phyloP scores from a whole-genome alignment of 108 stramenopile species.

The Ochromonas danica region DNA sequence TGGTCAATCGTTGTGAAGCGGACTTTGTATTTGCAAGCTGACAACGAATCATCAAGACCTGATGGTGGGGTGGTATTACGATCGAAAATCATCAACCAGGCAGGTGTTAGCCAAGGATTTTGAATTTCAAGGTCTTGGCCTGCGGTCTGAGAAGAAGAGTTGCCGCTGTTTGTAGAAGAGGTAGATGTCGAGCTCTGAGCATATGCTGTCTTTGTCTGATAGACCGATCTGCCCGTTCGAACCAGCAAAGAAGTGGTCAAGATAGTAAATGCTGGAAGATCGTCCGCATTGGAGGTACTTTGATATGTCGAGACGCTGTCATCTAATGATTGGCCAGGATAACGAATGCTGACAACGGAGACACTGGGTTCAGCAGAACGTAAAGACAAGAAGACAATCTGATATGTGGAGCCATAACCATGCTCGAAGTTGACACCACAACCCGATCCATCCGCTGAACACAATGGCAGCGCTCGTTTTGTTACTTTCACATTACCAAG shows the following conservation, averaged over 20 bases:
- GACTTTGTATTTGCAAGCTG: not conserved
- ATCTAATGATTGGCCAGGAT: not conserved
- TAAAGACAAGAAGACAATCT: not conserved
- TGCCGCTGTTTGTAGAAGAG: not conserved
- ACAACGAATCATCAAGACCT: not conserved
- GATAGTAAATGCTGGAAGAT: not conserved
- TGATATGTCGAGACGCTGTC: no score
- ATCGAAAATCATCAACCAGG: not conserved
- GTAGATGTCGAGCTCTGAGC: not conserved
- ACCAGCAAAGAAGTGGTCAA: not conserved
- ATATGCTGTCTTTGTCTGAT: not conserved
- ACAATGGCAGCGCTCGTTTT: not conserved
- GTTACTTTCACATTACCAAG: slow-evolving; percentile 5
- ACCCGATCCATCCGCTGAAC: not conserved
- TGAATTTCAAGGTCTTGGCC: no score
- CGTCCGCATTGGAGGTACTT: not conserved
- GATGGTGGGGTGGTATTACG: not conserved
- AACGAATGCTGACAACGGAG: not conserved
- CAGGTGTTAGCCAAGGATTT: slow-evolving; percentile 11
- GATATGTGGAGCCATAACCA: slow-evolving; percentile 19
- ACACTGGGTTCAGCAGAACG: not conserved
- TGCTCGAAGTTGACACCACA: slow-evolving; percentile 7
- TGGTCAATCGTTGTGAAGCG: slow-evolving; percentile 20
- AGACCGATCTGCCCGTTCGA: not conserved
- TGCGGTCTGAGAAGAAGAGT: no score